A percentile compares a stretch with the other conserved stretches of the same genome.
Conservation (phyloP, 2,329 filamentous ascomycete species). For the Sporothrix dimorphospora region DNA sequence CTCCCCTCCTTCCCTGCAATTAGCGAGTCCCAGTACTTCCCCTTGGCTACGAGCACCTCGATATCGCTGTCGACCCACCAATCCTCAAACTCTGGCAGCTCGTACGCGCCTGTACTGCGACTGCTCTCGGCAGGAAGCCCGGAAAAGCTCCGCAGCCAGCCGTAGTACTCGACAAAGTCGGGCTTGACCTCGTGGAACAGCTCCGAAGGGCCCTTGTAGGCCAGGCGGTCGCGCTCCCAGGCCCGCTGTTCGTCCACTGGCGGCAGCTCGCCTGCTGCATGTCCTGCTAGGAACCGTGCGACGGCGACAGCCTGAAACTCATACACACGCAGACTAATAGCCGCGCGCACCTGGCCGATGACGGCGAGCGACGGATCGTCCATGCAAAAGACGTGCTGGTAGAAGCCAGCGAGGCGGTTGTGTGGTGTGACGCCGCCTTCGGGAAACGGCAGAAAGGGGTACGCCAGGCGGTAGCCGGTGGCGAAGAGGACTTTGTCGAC, state of each 20-base stretch:
- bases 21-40: conserved; percentile 25
- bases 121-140: neutral
- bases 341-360: conserved; percentile 55
- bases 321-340: conserved; percentile 68
- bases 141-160: conserved; percentile 23
- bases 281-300: neutral
- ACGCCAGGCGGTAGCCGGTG: conserved; percentile 67
- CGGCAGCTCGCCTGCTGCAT: neutral
- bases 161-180: conserved; percentile 25
- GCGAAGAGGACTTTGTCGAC: conserved; percentile 70
- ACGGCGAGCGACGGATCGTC: conserved; percentile 60
- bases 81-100: conserved; percentile 22
- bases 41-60: conserved; percentile 26
- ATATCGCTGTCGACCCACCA: conserved; percentile 24
- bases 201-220: conserved; percentile 27
- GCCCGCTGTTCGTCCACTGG: conserved; percentile 49
- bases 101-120: conserved; percentile 17
- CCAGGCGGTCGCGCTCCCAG: conserved; percentile 62
- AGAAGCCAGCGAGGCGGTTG: conserved; percentile 57
- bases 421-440: conserved; percentile 41
- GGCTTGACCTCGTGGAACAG: conserved; percentile 27
- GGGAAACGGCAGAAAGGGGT: conserved; percentile 59
- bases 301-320: conserved; percentile 43
- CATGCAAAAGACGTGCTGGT: conserved; percentile 61
- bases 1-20: neutral